Evolutionary conservation across 371 early-diverging fungal species (phyloP).

Genomic region (Apophysomyces ossiformis): DNA sequence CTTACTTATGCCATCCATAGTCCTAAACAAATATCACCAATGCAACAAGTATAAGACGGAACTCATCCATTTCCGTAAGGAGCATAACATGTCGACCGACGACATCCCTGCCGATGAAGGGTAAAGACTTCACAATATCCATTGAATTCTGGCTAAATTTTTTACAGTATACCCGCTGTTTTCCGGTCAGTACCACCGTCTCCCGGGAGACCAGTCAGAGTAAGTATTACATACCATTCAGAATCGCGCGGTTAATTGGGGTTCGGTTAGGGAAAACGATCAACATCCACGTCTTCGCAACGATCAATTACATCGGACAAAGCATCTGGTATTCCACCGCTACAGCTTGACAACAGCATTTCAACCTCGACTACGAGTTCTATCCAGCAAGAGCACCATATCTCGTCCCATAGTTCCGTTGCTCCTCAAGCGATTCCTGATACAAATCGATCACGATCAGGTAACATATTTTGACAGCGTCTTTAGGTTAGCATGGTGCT

Average conservation of each 20-base stretch:
- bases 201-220: slow-evolving; percentile 46
- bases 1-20: slow-evolving; percentile 24
- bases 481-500: too few species aligned
- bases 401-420: slow-evolving; percentile 20
- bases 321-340: slow-evolving; percentile 43
- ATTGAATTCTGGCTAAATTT: not conserved
- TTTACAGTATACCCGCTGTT: slow-evolving; percentile 41
- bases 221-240: slow-evolving; percentile 19
- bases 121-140: slow-evolving; percentile 24
- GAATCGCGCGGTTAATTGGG: not conserved
- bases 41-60: slow-evolving; percentile 74
- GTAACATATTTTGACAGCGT: slow-evolving; percentile 8
- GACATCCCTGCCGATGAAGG: slow-evolving; percentile 63
- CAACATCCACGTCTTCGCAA: slow-evolving; percentile 56
- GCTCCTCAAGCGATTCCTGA: slow-evolving; percentile 30
- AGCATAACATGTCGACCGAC: slow-evolving; percentile 59
- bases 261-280: slow-evolving; percentile 35
- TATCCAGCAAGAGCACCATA: slow-evolving; percentile 11
- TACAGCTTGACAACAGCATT: slow-evolving; percentile 40
- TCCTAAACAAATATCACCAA: slow-evolving; percentile 68
- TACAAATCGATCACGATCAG: slow-evolving; percentile 23
- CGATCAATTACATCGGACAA: slow-evolving; percentile 50
- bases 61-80: slow-evolving; percentile 69
- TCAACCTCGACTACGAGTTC: slow-evolving; percentile 22
- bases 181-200: slow-evolving; percentile 55